Evolutionary conservation across 2,329 filamentous ascomycete genomes (phyloP), one percentile per base, ranked within the genome.

Genomic region (Sphaerulina musiva): DNA sequence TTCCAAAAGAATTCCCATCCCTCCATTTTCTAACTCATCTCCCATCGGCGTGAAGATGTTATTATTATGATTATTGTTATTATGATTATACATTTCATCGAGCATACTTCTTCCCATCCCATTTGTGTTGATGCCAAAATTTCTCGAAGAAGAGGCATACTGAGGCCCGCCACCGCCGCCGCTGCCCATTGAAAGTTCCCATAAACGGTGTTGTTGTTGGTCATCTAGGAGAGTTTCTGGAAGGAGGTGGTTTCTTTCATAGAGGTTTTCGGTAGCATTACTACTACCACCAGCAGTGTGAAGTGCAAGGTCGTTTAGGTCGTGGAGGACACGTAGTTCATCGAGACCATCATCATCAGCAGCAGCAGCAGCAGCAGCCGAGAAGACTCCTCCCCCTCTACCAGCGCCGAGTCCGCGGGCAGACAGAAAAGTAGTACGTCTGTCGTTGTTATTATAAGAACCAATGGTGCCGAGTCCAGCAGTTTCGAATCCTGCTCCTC

Each of bases 161-260:
- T 50, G 54, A 43, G 46, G 46, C 20, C 2, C 20, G 20, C n/a
- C n/a, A n/a, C 20, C 20, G 20, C 20, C 20, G 20, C 20, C 20
- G 20, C 20, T 2, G 20, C 54, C 54, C 46, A 56, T 41, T 23
- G 47, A 48, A 9, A 56, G 23, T n/a, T 56, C 49, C 12, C 53
- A n/a, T 26, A 56, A 31, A 5, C 40, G 41, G 6, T 51, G 45
- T 20, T 20, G 20, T 20, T 20, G 20, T 20, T 20, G 20, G 36
- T 51, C 46, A 10, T 50, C 50, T 17, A 44, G 49, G 4, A 56
- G 46, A 46, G 29, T 46, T 34, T 10, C 48, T 46, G 42, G 48
- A 29, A 23, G 32, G 8, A 12, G 20, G 20, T 2, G 3, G 3
- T 2, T 20, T 20, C 20, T 20, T 20, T 20, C 20, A 20, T 20